phyloP scores from a whole-genome alignment of 305 asterid species.

The Coffea humblotiana region DNA sequence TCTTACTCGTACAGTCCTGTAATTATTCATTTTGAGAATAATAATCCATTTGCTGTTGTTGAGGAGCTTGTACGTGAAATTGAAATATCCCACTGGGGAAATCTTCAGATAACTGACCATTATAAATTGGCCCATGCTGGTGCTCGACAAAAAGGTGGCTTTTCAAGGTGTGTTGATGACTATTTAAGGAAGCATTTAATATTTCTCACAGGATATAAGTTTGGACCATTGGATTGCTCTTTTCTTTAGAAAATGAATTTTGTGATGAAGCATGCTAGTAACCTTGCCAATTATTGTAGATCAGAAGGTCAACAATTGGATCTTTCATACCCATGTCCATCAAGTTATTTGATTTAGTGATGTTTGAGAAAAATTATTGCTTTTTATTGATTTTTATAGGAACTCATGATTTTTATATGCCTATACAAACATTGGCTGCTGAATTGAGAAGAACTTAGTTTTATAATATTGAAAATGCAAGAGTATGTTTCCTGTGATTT shows the following conservation, averaged over 20 bases:
- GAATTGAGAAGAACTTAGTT: not conserved
- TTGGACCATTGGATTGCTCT: not conserved
- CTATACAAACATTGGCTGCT: not conserved
- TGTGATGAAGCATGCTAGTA: not conserved
- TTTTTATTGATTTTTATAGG: not conserved
- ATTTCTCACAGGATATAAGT: not conserved
- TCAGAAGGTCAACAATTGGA: not conserved
- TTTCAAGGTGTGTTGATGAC: constrained; percentile 67
- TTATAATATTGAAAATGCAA: not conserved
- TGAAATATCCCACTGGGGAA: constrained; percentile 98
- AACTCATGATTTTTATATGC: not conserved
- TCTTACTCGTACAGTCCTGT: constrained; percentile 78
- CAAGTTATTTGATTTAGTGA: not conserved
- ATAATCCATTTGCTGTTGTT: constrained; percentile 87
- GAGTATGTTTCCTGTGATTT: not conserved
- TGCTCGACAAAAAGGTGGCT: constrained; percentile 86
- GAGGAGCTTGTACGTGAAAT: constrained; percentile 98
- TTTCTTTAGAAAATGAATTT: not conserved
- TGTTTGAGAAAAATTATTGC: not conserved
- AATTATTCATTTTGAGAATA: constrained; percentile 79
- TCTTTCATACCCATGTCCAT: not conserved
- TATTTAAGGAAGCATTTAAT: not conserved
- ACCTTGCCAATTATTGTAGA: not conserved
- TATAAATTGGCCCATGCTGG: constrained; percentile 87
- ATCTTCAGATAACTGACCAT: constrained; percentile 79